A percentile compares a stretch with the other conserved stretches of the same genome.
These are phyloP conservation scores for Xylariaceae sp. DNA, from an alignment of 2,329 filamentous ascomycete genomes.

Conservation along the genomic window DNA sequence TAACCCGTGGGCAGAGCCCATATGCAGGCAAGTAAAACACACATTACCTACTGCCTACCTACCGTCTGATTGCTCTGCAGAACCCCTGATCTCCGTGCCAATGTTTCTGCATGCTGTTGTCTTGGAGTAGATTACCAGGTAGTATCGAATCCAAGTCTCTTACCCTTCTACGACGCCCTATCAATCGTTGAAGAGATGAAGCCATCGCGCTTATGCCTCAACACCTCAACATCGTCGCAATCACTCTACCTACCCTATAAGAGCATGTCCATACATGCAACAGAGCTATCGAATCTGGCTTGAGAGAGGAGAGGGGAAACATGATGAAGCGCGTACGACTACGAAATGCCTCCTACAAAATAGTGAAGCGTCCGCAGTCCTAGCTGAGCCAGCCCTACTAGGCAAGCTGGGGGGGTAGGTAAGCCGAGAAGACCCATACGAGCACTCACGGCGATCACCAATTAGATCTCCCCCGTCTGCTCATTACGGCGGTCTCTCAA, in stretches of 20 bases:
- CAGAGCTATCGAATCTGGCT: background rate
- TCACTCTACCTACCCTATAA: background rate
- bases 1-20: too few species aligned
- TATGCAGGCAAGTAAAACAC: too few species aligned
- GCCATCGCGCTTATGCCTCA: background rate
- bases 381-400: slow-evolving; percentile 21
- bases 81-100: background rate
- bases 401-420: slow-evolving; percentile 2
- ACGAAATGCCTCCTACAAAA: background rate
- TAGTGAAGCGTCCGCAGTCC: slow-evolving; percentile 13
- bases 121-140: background rate
- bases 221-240: background rate
- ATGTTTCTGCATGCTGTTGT: too few species aligned
- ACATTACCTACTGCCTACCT: too few species aligned
- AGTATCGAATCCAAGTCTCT: background rate
- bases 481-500: slow-evolving; percentile 3
- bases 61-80: too few species aligned
- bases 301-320: background rate
- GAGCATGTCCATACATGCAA: background rate
- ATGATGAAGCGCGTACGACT: slow-evolving; percentile 1
- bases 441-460: background rate
- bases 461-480: background rate
- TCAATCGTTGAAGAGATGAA: background rate
- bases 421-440: slow-evolving; percentile 7
- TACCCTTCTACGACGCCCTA: background rate